Evolutionary conservation across 345 rosid species (phyloP), one percentile per base, ranked within the genome.

Genomic region (Brassica juncea): DNA sequence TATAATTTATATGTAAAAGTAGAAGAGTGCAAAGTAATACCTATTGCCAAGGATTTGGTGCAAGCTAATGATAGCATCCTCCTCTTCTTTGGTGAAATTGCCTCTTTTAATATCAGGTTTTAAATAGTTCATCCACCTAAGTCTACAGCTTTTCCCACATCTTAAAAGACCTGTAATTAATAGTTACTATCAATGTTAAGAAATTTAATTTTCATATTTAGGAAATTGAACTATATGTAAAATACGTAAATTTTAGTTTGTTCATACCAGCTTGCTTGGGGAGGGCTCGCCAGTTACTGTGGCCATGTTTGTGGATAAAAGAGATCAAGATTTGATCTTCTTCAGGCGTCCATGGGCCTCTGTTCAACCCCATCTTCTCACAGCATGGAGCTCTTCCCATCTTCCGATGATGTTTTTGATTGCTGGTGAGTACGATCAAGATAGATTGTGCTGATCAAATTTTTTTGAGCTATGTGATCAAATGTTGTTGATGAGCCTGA

Each of bases 321-420:
- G 88, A 84, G 69, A 89, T 68, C 71, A 94, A 85, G 15, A 89
- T 81, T 74, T 77, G 75, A 72, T 94, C 98, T 84, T 92, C 98
- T 76, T 94, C 89, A 39, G 80, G 69, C 1, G 86, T 88, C 96
- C 96, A 89, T 71, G 91, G 93, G 16, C 96, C 96, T 80, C 71
- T 91, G 76, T 90, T 94, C 84, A 90, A 52, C 4, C 98, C 96
- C 88, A 80, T 85, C 83, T 92, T 88, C 77, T 89, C 92, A 65
- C 98, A 92, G 75, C 97, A 92, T 71, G 97, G 98, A 85, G 93
- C 92, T 84, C 98, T 88, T 77, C 67, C 98, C 98, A 92, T 94
- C 60, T 85, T 75, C 23, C 30, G 64, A 73, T 67, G 16, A 49
- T 42, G 42, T 55, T 71, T 49, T 31, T 28, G 60, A 11, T 75